These are phyloP conservation scores for Boletus huronensis DNA, from an alignment of 768 basidiomycete species.

Conservation along the genomic window DNA sequence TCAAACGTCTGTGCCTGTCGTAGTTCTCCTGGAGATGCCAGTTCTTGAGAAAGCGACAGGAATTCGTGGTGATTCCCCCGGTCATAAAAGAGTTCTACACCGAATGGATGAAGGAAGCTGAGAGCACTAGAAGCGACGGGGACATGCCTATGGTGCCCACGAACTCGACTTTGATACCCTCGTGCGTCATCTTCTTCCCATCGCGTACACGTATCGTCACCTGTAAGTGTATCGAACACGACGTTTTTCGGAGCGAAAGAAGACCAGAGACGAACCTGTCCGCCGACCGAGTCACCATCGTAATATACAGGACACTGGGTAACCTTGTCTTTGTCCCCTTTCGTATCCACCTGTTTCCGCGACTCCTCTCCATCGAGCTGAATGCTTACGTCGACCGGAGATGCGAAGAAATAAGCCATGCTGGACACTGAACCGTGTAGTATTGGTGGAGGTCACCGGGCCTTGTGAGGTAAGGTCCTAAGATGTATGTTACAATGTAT, in stretches of 20 bases:
- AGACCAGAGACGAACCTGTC: slow-evolving; percentile 57
- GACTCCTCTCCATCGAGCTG: slow-evolving; percentile 83
- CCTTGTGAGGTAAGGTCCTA: background rate
- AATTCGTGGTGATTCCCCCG: slow-evolving; percentile 98
- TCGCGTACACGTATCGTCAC: slow-evolving; percentile 86
- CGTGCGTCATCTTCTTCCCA: slow-evolving; percentile 91
- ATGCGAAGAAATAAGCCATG: slow-evolving; percentile 86
- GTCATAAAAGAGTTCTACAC: slow-evolving; percentile 84
- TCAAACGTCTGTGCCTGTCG: slow-evolving; percentile 94
- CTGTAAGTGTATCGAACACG: slow-evolving; percentile 36
- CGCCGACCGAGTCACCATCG: slow-evolving; percentile 89
- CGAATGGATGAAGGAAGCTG: background rate
- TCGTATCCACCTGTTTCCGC: slow-evolving; percentile 86
- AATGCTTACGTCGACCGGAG: slow-evolving; percentile 88
- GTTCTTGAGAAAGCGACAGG: slow-evolving; percentile 89
- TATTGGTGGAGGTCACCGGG: background rate
- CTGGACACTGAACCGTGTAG: background rate
- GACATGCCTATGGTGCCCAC: slow-evolving; percentile 88
- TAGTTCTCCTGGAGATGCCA: slow-evolving; percentile 96
- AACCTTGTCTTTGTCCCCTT: slow-evolving; percentile 83
- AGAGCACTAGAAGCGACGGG: background rate
- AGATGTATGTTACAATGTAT: background rate
- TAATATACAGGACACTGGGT: slow-evolving; percentile 90
- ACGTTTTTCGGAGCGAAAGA: background rate
- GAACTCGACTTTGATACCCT: slow-evolving; percentile 97